These are phyloP conservation scores for Lathyrus oleraceus DNA, from an alignment of 306 rosid species.

Conservation along the genomic window DNA sequence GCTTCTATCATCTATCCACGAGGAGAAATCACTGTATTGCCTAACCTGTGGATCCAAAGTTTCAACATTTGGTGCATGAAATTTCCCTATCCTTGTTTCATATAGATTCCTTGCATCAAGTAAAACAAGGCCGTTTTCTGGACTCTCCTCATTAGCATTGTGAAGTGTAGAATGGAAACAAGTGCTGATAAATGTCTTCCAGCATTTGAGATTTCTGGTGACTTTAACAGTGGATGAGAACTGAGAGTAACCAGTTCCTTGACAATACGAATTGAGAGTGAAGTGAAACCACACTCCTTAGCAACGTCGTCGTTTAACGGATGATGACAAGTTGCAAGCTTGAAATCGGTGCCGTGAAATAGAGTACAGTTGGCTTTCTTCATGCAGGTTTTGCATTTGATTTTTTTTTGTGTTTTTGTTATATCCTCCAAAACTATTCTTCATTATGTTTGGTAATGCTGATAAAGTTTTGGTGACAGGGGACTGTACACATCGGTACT, in stretches of 20 bases:
- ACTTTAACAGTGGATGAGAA: conserved; percentile 62
- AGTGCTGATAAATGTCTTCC: conserved; percentile 82
- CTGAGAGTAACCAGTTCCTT: conserved; percentile 85
- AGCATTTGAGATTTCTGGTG: conserved; percentile 73
- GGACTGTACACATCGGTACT: too few species aligned
- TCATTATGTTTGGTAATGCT: too few species aligned
- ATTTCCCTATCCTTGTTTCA: conserved; percentile 94
- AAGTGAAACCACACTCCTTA: conserved; percentile 82
- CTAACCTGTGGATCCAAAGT: conserved; percentile 81
- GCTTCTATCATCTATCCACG: conserved; percentile 78
- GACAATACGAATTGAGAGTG: conserved; percentile 79
- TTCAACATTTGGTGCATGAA: conserved; percentile 63
- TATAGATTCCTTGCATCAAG: conserved; percentile 92
- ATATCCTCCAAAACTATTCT: too few species aligned
- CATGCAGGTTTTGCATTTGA: too few species aligned
- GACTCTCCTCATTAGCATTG: conserved; percentile 50
- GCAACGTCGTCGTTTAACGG: conserved; percentile 61
- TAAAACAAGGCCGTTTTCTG: conserved; percentile 48
- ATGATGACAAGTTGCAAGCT: conserved; percentile 73
- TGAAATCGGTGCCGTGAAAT: conserved; percentile 80
- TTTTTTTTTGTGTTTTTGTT: too few species aligned
- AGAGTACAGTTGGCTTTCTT: conserved; percentile 43
- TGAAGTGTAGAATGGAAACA: conserved; percentile 80
- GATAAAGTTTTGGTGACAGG: too few species aligned
- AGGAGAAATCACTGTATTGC: conserved; percentile 87